Conservation (phyloP, 768 basidiomycete species). For the Coprinellus aureogranulatus region DNA sequence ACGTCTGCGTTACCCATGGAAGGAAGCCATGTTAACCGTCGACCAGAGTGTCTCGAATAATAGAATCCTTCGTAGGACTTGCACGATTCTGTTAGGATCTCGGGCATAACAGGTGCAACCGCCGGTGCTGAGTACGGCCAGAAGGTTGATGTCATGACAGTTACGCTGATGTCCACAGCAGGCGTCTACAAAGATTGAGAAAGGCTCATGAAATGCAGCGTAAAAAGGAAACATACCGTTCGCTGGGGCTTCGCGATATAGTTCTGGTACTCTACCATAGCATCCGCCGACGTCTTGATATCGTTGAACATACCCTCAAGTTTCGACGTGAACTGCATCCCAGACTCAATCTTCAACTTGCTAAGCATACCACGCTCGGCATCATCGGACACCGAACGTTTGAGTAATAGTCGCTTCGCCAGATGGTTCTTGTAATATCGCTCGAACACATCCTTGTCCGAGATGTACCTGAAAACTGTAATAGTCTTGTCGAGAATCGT, state of each 20-base stretch:
- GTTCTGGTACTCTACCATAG: slow-evolving; percentile 69
- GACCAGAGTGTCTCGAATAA: slow-evolving; percentile 81
- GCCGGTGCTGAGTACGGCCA: slow-evolving; percentile 83
- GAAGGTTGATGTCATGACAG: slow-evolving; percentile 92
- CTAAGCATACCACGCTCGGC: slow-evolving; percentile 98
- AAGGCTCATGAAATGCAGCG: background rate
- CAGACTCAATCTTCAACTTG: slow-evolving; percentile 96
- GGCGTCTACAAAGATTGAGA: slow-evolving; percentile 49
- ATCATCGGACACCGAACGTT: slow-evolving; percentile 93
- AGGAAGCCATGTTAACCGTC: slow-evolving; percentile 89
- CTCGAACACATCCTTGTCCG: slow-evolving; percentile 99
- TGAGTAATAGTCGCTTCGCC: slow-evolving; percentile 90
- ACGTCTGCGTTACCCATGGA: slow-evolving; percentile 90
- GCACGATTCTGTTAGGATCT: slow-evolving; percentile 58
- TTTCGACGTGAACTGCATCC: slow-evolving; percentile 99
- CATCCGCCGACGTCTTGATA: slow-evolving; percentile 84
- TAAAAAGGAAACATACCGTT: slow-evolving; percentile 43
- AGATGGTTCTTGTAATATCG: slow-evolving; percentile 97
- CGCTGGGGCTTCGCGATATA: slow-evolving; percentile 52
- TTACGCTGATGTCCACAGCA: slow-evolving; percentile 79
- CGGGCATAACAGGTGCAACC: slow-evolving; percentile 66
- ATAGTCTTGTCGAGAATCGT: slow-evolving; percentile 91
- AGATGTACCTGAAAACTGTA: slow-evolving; percentile 96
- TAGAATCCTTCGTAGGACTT: slow-evolving; percentile 89
- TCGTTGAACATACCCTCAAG: slow-evolving; percentile 98